A percentile compares a stretch with the other conserved stretches of the same genome.
These are phyloP conservation scores for Penicillium verrucosum DNA, from an alignment of 2,329 filamentous ascomycete species.

Conservation along the genomic window DNA sequence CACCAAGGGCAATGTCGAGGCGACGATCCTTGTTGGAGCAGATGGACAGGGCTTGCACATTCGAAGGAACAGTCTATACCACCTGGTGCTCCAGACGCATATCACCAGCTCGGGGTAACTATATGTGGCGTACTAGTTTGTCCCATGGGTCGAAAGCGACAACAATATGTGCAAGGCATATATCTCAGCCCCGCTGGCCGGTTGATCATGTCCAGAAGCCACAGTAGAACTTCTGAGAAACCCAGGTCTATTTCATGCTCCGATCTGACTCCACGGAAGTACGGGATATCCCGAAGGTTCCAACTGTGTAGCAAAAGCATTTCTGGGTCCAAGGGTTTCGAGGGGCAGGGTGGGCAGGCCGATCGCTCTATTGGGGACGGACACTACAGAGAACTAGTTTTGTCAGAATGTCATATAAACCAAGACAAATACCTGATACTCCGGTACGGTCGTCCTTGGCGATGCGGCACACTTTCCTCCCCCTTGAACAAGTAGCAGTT, in stretches of 20 bases:
- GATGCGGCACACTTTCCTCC: slow-evolving; percentile 41
- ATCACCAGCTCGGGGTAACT: slow-evolving; percentile 18
- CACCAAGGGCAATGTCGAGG: slow-evolving; percentile 35
- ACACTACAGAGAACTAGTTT: slow-evolving; percentile 44
- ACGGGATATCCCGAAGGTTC: slow-evolving; percentile 9
- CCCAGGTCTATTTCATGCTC: slow-evolving; percentile 24
- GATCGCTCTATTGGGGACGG: slow-evolving; percentile 41
- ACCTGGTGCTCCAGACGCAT: slow-evolving; percentile 14
- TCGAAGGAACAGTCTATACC: slow-evolving; percentile 44
- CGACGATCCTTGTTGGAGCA: slow-evolving; percentile 50
- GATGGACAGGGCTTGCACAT: slow-evolving; percentile 55
- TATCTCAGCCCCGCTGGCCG: slow-evolving; percentile 23
- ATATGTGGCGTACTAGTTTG: slow-evolving; percentile 29
- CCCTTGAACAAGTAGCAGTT: slow-evolving; percentile 34
- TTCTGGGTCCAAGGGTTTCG: slow-evolving; percentile 30
- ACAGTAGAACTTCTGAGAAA: slow-evolving; percentile 19
- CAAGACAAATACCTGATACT: slow-evolving; percentile 28
- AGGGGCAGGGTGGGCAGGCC: slow-evolving; percentile 40
- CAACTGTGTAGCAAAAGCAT: slow-evolving; percentile 26
- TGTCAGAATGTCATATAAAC: slow-evolving; percentile 40
- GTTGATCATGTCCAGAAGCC: slow-evolving; percentile 22
- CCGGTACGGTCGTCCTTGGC: slow-evolving; percentile 36
- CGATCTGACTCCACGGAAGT: slow-evolving; percentile 12
- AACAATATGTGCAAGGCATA: slow-evolving; percentile 17
- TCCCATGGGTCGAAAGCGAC: slow-evolving; percentile 23